These are phyloP conservation scores for Zygnema cylindricum DNA, from an alignment of 139 green algal species.

Conservation along the genomic window DNA sequence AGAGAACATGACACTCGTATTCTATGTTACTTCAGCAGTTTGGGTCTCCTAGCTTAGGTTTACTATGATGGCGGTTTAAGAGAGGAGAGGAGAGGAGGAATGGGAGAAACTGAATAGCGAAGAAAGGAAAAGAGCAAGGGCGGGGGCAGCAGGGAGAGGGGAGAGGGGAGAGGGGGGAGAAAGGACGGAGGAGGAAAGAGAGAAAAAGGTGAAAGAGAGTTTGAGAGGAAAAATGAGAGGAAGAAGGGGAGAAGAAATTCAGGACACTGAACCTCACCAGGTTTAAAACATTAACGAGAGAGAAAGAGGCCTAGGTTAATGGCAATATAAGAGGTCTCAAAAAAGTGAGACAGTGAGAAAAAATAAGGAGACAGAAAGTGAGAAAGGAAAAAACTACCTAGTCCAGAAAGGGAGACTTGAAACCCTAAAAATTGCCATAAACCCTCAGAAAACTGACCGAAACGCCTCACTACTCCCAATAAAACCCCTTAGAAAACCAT, in stretches of 20 bases:
- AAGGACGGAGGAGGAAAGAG: background rate
- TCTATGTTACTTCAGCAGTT: no score
- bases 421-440: no score
- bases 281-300: background rate
- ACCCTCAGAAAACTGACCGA: no score
- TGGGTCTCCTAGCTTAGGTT: no score
- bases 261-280: background rate
- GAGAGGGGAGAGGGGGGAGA: background rate
- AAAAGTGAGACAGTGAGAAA: background rate
- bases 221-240: background rate
- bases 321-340: background rate
- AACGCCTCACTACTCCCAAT: no score
- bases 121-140: conserved; percentile 2
- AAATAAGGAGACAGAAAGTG: background rate
- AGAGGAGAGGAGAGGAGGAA: background rate
- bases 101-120: background rate
- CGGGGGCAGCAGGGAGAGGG: background rate
- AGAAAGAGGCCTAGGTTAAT: background rate
- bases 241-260: background rate
- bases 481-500: no score
- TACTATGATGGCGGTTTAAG: background rate
- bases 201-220: background rate
- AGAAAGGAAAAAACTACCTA: background rate
- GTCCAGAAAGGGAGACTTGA: background rate
- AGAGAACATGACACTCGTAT: no score